Conservation (phyloP, 2,329 filamentous ascomycete genomes). For the Hymenotorrendiella dingleyae region DNA sequence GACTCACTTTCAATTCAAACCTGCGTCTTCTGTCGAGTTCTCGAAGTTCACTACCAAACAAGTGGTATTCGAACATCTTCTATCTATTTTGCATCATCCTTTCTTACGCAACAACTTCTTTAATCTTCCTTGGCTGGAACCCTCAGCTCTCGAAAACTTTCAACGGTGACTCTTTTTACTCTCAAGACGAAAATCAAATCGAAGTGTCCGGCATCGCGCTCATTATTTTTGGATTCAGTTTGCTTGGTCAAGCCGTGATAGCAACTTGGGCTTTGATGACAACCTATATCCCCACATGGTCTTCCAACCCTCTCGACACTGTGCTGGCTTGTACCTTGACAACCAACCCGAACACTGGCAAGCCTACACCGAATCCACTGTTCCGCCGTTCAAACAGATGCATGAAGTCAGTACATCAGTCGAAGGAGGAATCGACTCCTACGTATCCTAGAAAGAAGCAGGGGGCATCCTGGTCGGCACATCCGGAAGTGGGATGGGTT, state of each 20-base stretch:
- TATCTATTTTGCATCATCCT: constrained; percentile 27
- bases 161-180: not conserved
- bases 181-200: constrained; percentile 14
- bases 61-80: constrained; percentile 20
- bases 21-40: constrained; percentile 27
- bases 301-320: constrained; percentile 30
- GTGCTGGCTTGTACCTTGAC: constrained; percentile 19
- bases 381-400: constrained; percentile 10
- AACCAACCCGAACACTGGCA: constrained; percentile 7
- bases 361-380: constrained; percentile 9
- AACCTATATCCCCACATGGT: constrained; percentile 28
- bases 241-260: constrained; percentile 26
- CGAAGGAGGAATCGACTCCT: constrained; percentile 11
- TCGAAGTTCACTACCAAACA: constrained; percentile 21
- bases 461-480: constrained; percentile 20
- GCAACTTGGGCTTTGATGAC: constrained; percentile 24
- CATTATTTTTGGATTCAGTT: constrained; percentile 24
- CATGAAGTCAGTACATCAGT: constrained; percentile 28
- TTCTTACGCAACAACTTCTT: constrained; percentile 28
- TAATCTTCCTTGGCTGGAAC: constrained; percentile 27
- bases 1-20: constrained; percentile 31
- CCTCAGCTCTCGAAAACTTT: constrained; percentile 19
- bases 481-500: constrained; percentile 21
- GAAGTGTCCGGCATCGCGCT: constrained; percentile 22
- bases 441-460: constrained; percentile 20